A percentile compares a stretch with the other conserved stretches of the same genome.
phyloP scores from a whole-genome alignment of 176 grass and related monocot species.

The Rhynchospora pubera region DNA sequence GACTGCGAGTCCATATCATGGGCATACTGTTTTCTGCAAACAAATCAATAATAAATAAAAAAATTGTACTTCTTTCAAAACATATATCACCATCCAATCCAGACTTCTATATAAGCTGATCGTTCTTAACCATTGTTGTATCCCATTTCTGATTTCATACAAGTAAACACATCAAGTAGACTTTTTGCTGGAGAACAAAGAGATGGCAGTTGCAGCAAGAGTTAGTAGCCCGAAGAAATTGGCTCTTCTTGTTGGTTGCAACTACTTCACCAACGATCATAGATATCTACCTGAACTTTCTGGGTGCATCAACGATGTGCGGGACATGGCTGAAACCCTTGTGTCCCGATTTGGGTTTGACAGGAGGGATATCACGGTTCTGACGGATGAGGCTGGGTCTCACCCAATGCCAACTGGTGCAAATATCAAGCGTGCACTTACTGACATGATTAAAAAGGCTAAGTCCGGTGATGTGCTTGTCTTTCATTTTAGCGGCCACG shows the following conservation, averaged over 20 bases:
- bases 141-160: not conserved
- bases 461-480: conserved; percentile 52
- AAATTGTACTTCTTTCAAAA: not conserved
- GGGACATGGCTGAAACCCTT: conserved; percentile 43
- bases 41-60: not conserved
- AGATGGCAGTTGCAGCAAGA: not conserved
- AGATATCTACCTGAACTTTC: conserved; percentile 23
- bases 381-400: conserved; percentile 30
- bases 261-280: conserved; percentile 42
- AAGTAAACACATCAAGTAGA: not conserved
- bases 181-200: not conserved
- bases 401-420: conserved; percentile 44
- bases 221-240: conserved; percentile 24
- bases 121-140: not conserved
- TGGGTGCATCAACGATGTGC: conserved; percentile 92
- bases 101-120: conserved; percentile 1
- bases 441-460: conserved; percentile 54
- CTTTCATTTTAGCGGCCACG: conserved; percentile 88
- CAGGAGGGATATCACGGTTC: conserved; percentile 34
- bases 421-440: conserved; percentile 47
- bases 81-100: not conserved
- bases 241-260: conserved; percentile 74
- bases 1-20: not conserved
- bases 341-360: conserved; percentile 46
- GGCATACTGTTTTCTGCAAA: not conserved